Conservation (phyloP, 2,329 filamentous ascomycete genomes). For the Acephala macrosclerotiorum region DNA sequence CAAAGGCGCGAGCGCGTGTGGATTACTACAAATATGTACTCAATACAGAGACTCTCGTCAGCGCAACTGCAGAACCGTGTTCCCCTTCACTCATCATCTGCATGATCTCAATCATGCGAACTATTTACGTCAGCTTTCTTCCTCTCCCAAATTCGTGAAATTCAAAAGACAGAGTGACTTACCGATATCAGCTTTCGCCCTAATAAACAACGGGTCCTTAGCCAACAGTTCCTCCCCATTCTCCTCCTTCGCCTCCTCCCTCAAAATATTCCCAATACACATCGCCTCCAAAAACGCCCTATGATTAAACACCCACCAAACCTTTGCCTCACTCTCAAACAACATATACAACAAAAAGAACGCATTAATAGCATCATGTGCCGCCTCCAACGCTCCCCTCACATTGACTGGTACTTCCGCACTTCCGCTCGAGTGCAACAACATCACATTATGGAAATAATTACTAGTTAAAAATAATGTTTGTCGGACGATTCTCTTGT, state of each 20-base stretch:
- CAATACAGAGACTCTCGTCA: constrained; percentile 65
- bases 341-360: constrained; percentile 78
- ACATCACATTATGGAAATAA: constrained; percentile 84
- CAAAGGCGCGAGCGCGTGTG: neutral
- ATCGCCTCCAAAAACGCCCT: constrained; percentile 75
- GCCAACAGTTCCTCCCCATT: constrained; percentile 53
- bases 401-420: constrained; percentile 68
- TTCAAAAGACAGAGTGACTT: constrained; percentile 43
- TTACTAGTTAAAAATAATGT: constrained; percentile 83
- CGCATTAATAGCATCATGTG: constrained; percentile 75
- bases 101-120: constrained; percentile 71
- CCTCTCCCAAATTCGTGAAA: neutral
- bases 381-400: constrained; percentile 74
- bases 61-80: constrained; percentile 64
- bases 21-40: constrained; percentile 52
- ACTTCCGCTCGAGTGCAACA: constrained; percentile 76
- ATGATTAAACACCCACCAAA: constrained; percentile 89
- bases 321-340: constrained; percentile 74
- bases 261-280: constrained; percentile 69
- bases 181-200: constrained; percentile 68
- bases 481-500: constrained; percentile 74
- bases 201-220: constrained; percentile 64
- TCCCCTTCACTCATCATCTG: constrained; percentile 62
- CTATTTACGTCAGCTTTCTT: constrained; percentile 45
- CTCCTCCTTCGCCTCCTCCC: constrained; percentile 57